Evolutionary conservation across 805 yeast genomes (phyloP), one percentile per base, ranked within the genome.

Genomic region (Zygosaccharomyces pseudorouxii): DNA sequence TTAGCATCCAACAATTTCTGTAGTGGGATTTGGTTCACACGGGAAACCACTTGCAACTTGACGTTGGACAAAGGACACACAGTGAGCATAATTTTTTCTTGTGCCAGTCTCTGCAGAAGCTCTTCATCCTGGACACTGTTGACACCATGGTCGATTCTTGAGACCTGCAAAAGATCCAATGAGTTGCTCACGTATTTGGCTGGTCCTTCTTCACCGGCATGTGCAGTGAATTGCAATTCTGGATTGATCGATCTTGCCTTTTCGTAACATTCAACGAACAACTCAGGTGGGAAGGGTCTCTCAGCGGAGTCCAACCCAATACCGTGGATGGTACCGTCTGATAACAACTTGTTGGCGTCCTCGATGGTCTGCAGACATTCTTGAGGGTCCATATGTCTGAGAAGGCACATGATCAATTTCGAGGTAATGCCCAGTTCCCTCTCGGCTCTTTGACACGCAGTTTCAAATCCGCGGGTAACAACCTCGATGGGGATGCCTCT

Each of bases 131-230:
- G 74, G 39, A 73, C 67, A 8, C 88, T 77, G 60, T 83, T 80
- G 55, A 86, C 79, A 47, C 95, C 95, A 61, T 87, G 95, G 61
- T 87, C 95, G 48, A 87, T 82, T 66, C 96, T 77, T 29, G 81
- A 74, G 22, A 79, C 86, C 1, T 78, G 73, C 49, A 84, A 73
- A 41, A 72, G 49, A 57, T 84, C 82, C 52, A 86, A 68, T 1
- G 93, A 70, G 46, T 73, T 74, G 8, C 69, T 50, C 23, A 86
- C 86, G 55, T 72, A 85, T n/a, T 79, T 75, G 37, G 88, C 81
- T 54, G 84, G 87, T 46, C 92, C 95, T 71, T 87, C 95, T 68
- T 87, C 95, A 58, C 95, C 95, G 2, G 93, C 95, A 60, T 87
- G 95, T 2, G 95, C 92, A 31, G 95, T 87, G 47, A 84, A 72